Evolutionary conservation across 1,139 yeast species (phyloP).

Genomic region (Yamadazyma atmosphaerica): DNA sequence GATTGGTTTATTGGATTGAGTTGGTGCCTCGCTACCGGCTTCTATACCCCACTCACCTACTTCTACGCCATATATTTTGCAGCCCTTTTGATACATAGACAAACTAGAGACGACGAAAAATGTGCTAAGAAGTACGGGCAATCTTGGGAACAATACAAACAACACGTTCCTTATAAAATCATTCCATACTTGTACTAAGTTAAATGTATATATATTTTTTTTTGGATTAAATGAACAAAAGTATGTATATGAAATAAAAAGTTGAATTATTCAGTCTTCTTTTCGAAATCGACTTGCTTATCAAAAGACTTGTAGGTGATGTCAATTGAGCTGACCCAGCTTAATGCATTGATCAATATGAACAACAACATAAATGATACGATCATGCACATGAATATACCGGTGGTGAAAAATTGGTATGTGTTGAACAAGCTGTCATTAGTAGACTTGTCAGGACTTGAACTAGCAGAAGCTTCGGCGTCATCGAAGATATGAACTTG

Average conservation of each 20-base stretch:
- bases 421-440: slow-evolving; percentile 33
- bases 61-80: slow-evolving; percentile 86
- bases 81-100: slow-evolving; percentile 80
- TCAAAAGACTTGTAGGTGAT: slow-evolving; percentile 74
- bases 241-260: not conserved
- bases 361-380: slow-evolving; percentile 54
- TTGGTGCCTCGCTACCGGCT: slow-evolving; percentile 92
- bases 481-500: slow-evolving; percentile 23
- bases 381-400: slow-evolving; percentile 66
- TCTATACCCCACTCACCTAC: slow-evolving; percentile 78
- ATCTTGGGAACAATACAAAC: slow-evolving; percentile 82
- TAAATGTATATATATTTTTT: slow-evolving; percentile 1
- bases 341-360: slow-evolving; percentile 54
- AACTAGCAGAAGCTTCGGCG: slow-evolving; percentile 8
- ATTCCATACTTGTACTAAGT: slow-evolving; percentile 78
- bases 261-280: slow-evolving; percentile 53
- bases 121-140: slow-evolving; percentile 84
- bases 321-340: slow-evolving; percentile 62
- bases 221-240: not conserved
- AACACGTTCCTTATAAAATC: slow-evolving; percentile 81
- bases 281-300: slow-evolving; percentile 61
- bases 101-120: slow-evolving; percentile 86
- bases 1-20: slow-evolving; percentile 93
- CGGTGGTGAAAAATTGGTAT: slow-evolving; percentile 50
- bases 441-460: slow-evolving; percentile 8